Percentiles rank a stretch among this genome's conserved stretches.
Conservation (phyloP, 2,329 filamentous ascomycete species). For the Diaporthe sp. region DNA sequence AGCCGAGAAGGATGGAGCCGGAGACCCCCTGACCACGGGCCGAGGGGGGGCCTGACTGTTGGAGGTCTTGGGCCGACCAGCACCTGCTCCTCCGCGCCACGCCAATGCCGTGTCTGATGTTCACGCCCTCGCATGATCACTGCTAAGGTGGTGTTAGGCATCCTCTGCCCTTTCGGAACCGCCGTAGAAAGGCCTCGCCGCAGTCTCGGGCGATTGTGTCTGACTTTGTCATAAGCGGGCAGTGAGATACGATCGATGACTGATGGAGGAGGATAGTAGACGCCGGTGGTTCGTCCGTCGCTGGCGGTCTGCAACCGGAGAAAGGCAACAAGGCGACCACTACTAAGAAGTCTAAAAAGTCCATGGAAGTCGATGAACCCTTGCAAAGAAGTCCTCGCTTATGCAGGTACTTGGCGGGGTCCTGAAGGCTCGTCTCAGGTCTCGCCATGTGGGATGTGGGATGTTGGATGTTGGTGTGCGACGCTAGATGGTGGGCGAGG, state of each 20-base stretch:
- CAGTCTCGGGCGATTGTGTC: neutral
- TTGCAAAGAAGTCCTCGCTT: conserved; percentile 6
- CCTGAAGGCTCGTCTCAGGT: conserved; percentile 4
- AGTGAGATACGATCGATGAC: neutral
- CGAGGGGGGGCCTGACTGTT: conserved; percentile 3
- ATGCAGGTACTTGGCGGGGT: conserved; percentile 24
- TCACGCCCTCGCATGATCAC: neutral
- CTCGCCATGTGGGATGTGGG: neutral
- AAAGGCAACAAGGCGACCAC: conserved; percentile 14
- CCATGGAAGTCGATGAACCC: neutral
- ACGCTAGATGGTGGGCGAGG: neutral
- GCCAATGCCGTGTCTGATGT: neutral
- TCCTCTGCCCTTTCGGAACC: neutral
- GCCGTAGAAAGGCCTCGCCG: neutral
- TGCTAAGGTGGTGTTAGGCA: neutral
- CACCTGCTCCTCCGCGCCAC: neutral
- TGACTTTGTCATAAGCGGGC: neutral
- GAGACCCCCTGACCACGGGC: conserved; percentile 12
- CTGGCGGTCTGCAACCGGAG: neutral
- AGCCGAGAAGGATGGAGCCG: conserved; percentile 17
- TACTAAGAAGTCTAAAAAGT: conserved; percentile 10
- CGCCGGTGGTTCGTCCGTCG: neutral
- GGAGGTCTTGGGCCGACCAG: conserved; percentile 11
- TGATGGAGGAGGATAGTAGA: neutral
- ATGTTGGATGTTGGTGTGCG: neutral